A percentile compares a stretch with the other conserved stretches of the same genome.
Evolutionary conservation across 1,284 basidiomycete species (phyloP).

Genomic region (Moniliella sp.): DNA sequence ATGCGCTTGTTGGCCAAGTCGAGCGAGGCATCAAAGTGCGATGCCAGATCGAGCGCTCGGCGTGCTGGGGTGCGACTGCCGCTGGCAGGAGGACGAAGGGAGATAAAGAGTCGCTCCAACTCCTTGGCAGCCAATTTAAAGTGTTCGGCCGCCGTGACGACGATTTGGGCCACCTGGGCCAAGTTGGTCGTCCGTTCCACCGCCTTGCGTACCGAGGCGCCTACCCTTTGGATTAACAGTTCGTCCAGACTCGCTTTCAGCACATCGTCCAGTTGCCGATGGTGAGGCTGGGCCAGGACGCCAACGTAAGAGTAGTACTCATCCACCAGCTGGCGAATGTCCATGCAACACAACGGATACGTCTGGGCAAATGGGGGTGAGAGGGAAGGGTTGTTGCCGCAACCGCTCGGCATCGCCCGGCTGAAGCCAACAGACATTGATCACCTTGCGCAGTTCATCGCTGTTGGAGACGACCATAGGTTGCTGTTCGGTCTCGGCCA

Average conservation of each 20-base stretch:
- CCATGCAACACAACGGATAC: constrained; percentile 81
- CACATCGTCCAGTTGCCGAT: constrained; percentile 74
- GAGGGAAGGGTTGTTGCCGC: constrained; percentile 48
- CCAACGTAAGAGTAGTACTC: constrained; percentile 93
- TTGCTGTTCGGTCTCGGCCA: constrained; percentile 68
- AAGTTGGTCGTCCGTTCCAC: constrained; percentile 51
- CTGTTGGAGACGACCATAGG: constrained; percentile 62
- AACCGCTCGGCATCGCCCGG: constrained; percentile 35
- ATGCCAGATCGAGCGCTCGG: constrained; percentile 46
- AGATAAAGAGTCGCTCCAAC: constrained; percentile 65
- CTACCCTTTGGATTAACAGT: constrained; percentile 60
- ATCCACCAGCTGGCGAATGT: constrained; percentile 79
- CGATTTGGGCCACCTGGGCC: constrained; percentile 81
- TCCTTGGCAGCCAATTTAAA: constrained; percentile 68
- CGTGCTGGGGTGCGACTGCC: constrained; percentile 62
- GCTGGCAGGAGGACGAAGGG: constrained; percentile 47
- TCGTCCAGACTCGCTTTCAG: constrained; percentile 71
- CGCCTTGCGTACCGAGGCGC: constrained; percentile 51
- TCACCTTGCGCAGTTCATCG: constrained; percentile 52
- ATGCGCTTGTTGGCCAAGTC: constrained; percentile 55
- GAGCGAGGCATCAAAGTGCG: constrained; percentile 51
- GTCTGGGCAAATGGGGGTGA: constrained; percentile 77
- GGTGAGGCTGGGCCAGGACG: constrained; percentile 71
- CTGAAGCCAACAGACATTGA: constrained; percentile 62
- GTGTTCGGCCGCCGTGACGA: constrained; percentile 69